These are phyloP conservation scores for Xerocomus minutiporus DNA, from an alignment of 1,284 basidiomycete genomes.

Conservation along the genomic window DNA sequence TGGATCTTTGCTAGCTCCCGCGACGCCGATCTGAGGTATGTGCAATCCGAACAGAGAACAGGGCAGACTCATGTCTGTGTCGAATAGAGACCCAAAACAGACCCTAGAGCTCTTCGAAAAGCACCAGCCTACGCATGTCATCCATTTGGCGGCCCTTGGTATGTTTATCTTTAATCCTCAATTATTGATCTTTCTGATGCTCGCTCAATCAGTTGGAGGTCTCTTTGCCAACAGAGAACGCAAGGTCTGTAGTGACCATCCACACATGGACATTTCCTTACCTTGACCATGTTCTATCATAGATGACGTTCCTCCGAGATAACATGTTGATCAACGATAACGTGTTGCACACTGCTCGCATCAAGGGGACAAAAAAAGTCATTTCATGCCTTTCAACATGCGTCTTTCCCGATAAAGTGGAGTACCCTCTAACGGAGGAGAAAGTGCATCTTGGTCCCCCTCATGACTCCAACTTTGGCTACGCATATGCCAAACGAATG, in stretches of 20 bases:
- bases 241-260: constrained; percentile 56
- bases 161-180: constrained; percentile 20
- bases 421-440: constrained; percentile 84
- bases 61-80: constrained; percentile 1
- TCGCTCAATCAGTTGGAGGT: constrained; percentile 65
- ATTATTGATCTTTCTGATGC: constrained; percentile 7
- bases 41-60: neutral
- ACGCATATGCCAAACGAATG: constrained; percentile 89
- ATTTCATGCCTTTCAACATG: constrained; percentile 86
- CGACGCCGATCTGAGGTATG: constrained; percentile 73
- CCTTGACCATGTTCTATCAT: neutral
- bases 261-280: neutral
- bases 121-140: constrained; percentile 87
- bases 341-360: constrained; percentile 70
- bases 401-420: constrained; percentile 83
- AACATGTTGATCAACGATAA: constrained; percentile 91
- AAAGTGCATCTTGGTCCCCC: constrained; percentile 87
- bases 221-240: constrained; percentile 89
- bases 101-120: constrained; percentile 74
- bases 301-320: constrained; percentile 84
- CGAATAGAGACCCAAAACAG: constrained; percentile 55
- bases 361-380: constrained; percentile 62
- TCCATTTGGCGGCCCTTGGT: constrained; percentile 86
- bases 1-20: constrained; percentile 80
- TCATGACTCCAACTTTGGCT: constrained; percentile 88